Base-by-base conservation (phyloP, 108 stramenopile species). In the Fragilaria crotonensis region DNA sequence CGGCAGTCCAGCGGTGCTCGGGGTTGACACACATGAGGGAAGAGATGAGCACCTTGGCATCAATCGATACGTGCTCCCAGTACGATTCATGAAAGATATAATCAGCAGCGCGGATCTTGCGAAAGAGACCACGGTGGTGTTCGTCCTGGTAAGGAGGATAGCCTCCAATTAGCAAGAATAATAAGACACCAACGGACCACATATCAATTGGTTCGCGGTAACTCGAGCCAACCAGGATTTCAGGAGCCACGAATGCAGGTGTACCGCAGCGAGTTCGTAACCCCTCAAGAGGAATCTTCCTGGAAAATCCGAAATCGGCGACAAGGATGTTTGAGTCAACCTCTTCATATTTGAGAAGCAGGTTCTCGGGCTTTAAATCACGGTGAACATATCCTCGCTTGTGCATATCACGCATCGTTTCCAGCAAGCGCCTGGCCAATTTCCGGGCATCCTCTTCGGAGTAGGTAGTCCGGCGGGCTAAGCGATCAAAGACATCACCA, bases 241-340 rank as follows among this genome's bases (percentile, higher is more conserved):
- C 97, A 1, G 97, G 97, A 0, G 97, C 95, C 17, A 98, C 95
- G 68, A 95, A 96, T 17, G 94, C 92, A 17, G 94, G 95, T 22
- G 98, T 97, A 11, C 98, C 98, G 59, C 93, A 95, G 46, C 90
- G 71, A 7, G 92, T 95, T 46, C 74, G 76, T 54, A 90, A 67
- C 1, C 73, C 33, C 5, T 74, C 68, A 2, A 77, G 71, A 27
- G 62, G 62, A 22, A 84, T 68, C 26, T 80, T 67, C 62, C 87
- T 73, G 25, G 97, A 95, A 67, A 97, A 96, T 0, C 98, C 98
- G 76, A 99, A 99, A 64, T 98, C 98, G 0, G 93, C 95, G 28
- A 99, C 46, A 18, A 85, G 59, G 33, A 93, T 79, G 7, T 63
- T 54, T n/a, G 85, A 72, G 55, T 95, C 90, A 48, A 94, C 70